A percentile compares a stretch with the other conserved stretches of the same genome.
Conservation (phyloP, 495 filamentous ascomycete species). For the Tuber brumale region DNA sequence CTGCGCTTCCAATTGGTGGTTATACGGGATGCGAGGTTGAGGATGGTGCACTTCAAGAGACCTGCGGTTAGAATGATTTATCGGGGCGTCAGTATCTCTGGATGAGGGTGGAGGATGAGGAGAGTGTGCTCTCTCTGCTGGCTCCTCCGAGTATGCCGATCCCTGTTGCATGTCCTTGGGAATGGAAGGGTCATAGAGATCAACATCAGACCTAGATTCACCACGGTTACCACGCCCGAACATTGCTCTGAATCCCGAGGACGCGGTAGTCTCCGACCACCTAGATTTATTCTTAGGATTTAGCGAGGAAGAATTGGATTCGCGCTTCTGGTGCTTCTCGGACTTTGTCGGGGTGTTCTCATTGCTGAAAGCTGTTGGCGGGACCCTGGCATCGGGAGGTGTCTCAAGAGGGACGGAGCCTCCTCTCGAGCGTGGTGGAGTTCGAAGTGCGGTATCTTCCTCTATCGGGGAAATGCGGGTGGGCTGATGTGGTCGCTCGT, state of each 20-base stretch:
- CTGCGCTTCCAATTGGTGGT: constrained; percentile 38
- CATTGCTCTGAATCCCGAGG: constrained; percentile 50
- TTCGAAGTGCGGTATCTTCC: constrained; percentile 48
- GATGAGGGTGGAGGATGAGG: constrained; percentile 39
- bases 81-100: constrained; percentile 39
- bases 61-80: constrained; percentile 39
- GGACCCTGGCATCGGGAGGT: constrained; percentile 59
- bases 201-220: constrained; percentile 38
- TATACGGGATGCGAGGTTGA: constrained; percentile 40
- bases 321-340: constrained; percentile 79
- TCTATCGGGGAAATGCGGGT: constrained; percentile 44
- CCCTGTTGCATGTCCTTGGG: constrained; percentile 28
- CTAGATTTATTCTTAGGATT: constrained; percentile 82
- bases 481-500: constrained; percentile 40
- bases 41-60: constrained; percentile 41
- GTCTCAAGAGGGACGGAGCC: constrained; percentile 64
- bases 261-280: constrained; percentile 94
- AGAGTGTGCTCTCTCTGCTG: constrained; percentile 27
- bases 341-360: constrained; percentile 68
- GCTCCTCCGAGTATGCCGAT: constrained; percentile 34
- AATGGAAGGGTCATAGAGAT: constrained; percentile 40
- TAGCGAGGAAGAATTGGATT: constrained; percentile 79
- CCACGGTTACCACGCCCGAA: constrained; percentile 36
- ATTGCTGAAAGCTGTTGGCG: constrained; percentile 55
- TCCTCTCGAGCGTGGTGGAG: constrained; percentile 51